Conservation (phyloP, 2,329 filamentous ascomycete genomes). For the Paraphaeosphaeria sporulosa region DNA sequence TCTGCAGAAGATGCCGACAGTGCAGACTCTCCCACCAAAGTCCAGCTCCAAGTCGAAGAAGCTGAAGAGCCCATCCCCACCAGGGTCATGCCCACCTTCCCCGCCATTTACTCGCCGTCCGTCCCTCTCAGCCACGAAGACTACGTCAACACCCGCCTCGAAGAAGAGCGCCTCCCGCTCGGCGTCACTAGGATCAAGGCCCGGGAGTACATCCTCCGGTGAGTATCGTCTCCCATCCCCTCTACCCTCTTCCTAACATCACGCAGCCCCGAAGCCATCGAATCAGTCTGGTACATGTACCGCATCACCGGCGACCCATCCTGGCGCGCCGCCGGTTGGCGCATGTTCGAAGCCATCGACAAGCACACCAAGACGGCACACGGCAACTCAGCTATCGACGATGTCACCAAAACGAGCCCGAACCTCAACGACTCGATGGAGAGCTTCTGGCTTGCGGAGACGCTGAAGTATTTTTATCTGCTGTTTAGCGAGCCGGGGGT, state of each 20-base stretch:
- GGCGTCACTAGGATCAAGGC: conserved; percentile 66
- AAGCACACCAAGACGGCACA: conserved; percentile 67
- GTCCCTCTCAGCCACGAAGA: conserved; percentile 44
- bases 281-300: conserved; percentile 81
- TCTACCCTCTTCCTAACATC: conserved; percentile 12
- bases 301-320: conserved; percentile 71
- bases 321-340: conserved; percentile 75
- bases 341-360: conserved; percentile 73
- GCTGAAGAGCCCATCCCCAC: conserved; percentile 21
- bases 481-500: conserved; percentile 67
- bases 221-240: conserved; percentile 15
- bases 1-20: conserved; percentile 29
- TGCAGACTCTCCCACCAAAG: conserved; percentile 33
- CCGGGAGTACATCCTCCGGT: conserved; percentile 68
- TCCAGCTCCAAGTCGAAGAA: conserved; percentile 23
- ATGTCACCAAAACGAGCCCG: conserved; percentile 64
- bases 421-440: conserved; percentile 70
- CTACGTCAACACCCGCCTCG: conserved; percentile 46
- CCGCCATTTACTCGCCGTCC: conserved; percentile 39
- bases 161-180: conserved; percentile 57
- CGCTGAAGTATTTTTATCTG: conserved; percentile 72
- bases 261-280: conserved; percentile 74
- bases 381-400: conserved; percentile 71
- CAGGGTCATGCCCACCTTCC: conserved; percentile 35
- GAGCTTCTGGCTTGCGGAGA: conserved; percentile 77